Conservation (phyloP, 208 protist genomes). For the Porcisia hertigi region DNA sequence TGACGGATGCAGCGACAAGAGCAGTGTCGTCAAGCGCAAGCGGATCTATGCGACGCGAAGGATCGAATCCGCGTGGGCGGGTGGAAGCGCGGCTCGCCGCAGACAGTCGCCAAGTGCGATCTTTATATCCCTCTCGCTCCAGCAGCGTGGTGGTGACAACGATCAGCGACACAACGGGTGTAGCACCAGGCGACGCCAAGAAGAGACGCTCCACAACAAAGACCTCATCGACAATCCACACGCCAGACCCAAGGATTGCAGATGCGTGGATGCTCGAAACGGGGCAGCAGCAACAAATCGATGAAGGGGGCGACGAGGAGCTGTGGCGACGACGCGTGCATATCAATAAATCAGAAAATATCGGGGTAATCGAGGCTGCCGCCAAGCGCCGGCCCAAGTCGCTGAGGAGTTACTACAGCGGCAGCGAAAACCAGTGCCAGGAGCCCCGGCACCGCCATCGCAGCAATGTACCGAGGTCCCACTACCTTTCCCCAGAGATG, state of each 20-base stretch:
- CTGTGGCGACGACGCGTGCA: neutral
- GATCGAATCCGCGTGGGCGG: neutral
- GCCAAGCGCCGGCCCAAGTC: neutral
- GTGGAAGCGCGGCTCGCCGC: neutral
- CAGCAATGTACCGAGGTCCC: slow-evolving; percentile 21
- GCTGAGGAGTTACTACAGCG: neutral
- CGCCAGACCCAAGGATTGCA: neutral
- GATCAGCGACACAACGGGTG: neutral
- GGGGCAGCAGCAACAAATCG: neutral
- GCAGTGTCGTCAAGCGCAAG: neutral
- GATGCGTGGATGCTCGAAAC: neutral
- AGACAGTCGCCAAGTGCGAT: neutral
- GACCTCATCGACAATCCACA: neutral
- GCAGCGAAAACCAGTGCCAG: slow-evolving; percentile 4
- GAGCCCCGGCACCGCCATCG: neutral
- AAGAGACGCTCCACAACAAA: neutral
- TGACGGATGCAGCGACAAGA: neutral
- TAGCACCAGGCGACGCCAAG: neutral
- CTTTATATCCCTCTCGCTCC: neutral
- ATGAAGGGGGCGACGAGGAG: neutral
- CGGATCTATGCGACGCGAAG: neutral
- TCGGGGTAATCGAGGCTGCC: neutral
- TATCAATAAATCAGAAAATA: neutral
- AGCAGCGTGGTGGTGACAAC: slow-evolving; percentile 4
- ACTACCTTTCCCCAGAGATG: slow-evolving; percentile 27